Base-by-base conservation (phyloP, 345 rosid genomes). In the Sisymbrium altissimum region DNA sequence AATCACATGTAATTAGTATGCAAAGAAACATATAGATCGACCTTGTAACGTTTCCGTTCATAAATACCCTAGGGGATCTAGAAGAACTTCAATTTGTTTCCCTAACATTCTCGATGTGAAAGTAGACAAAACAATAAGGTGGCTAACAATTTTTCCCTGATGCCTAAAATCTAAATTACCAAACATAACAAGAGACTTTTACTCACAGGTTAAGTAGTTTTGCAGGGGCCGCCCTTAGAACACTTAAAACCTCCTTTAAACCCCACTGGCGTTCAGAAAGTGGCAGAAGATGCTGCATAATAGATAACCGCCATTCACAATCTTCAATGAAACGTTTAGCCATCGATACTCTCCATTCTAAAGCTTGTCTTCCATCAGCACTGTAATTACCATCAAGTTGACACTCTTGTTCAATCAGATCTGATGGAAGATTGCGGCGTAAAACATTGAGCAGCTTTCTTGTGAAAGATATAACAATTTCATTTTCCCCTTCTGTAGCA, bases 261-360 rank as follows among this genome's bases (percentile, higher is more conserved):
- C 87, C 81, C 97, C 95, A 91, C 61, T 83, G 93, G 67, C 86
- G 86, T 75, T 84, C 97, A 77, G 93, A 91, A 33, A 91, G 83
- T 61, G 98, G 98, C 49, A 89, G 80, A 84, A 94, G 97, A 61
- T 82, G 88, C 83, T 91, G 96, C 86, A 94, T 87, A 78, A 91
- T 79, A 67, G 98, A 87, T 76, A 94, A 76, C 50, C 98, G 85
- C 98, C 98, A 94, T 73, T 91, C 90, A 93, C 95, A 89, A 80
- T 94, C 98, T 77, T 94, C 98, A 81, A 91, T 82, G 71, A 91
- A 91, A 73, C 74, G 83, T 78, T 73, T 88, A 68, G 88, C 87
- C 71, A 81, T 54, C 49, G 95, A 80, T 68, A 87, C 83, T 85
- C 92, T 88, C 98, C 98, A 91, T 75, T 94, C 98, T 75, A 94